Evolutionary conservation across 352 stramenopile genomes (phyloP).

Genomic region (Phytophthora meadii): DNA sequence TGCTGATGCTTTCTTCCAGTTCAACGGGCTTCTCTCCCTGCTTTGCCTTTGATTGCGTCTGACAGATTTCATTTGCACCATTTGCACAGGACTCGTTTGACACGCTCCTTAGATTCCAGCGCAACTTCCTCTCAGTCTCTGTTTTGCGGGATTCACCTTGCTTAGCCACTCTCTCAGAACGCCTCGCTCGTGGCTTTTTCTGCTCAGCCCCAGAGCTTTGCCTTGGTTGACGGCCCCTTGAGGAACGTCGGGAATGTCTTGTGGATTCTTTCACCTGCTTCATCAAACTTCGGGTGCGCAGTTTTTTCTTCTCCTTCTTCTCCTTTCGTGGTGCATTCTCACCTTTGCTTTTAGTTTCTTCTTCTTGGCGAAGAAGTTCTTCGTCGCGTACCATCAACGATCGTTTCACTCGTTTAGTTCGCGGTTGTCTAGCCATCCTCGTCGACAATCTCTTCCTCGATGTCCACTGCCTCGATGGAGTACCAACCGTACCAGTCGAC

Average conservation of each 20-base stretch:
- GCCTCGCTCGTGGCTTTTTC: background rate
- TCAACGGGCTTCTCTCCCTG: background rate
- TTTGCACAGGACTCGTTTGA: background rate
- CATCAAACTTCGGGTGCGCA: background rate
- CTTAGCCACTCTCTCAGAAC: background rate
- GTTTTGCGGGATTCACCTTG: background rate
- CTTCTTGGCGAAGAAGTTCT: slow-evolving; percentile 7
- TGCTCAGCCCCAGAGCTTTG: slow-evolving; percentile 5
- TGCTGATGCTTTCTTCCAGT: background rate
- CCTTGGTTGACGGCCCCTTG: slow-evolving; percentile 3
- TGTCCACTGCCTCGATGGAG: slow-evolving; percentile 19
- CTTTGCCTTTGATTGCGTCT: slow-evolving; percentile 1
- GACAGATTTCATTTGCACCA: background rate
- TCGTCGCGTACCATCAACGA: slow-evolving; percentile 3
- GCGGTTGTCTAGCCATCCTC: background rate
- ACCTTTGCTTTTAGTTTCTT: slow-evolving; percentile 1
- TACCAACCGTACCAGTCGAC: slow-evolving; percentile 1
- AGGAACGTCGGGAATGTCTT: slow-evolving; percentile 3
- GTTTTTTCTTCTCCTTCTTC: background rate
- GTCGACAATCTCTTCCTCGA: slow-evolving; percentile 34
- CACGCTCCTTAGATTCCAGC: slow-evolving; percentile 16
- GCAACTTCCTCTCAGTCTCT: background rate
- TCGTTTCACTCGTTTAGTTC: slow-evolving; percentile 15
- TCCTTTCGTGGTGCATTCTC: background rate
- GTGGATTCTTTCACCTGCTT: background rate